Evolutionary conservation across 306 rosid species (phyloP), one percentile per base, ranked within the genome.

Genomic region (Vachellia pachyceras): DNA sequence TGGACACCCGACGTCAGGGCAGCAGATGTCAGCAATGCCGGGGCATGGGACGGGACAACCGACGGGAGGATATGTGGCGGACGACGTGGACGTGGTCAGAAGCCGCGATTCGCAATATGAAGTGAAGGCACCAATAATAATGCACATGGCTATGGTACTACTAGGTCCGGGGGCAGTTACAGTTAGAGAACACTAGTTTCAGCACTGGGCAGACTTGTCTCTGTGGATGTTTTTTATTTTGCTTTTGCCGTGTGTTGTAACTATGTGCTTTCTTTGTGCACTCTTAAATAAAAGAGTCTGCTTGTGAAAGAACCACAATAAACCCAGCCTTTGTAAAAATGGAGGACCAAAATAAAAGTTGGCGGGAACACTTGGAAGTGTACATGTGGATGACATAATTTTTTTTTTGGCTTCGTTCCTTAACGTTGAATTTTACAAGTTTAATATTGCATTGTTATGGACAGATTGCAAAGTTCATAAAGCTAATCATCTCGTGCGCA

Each of bases 11-110:
- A 75, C 80, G 5, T 89, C 88, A 35, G n/a, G 82, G 45, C 83
- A 82, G 33, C 91, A 90, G 50, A 83, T 60, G 85, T 68, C 90
- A 1, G 76, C 85, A 0, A 17, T 78, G 52, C 83, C 87, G 0
- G 88, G 78, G 1, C 88, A 79, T 29, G 88, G 88, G 0, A 82
- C 82, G 5, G 89, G 83, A 9, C 82, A 80, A 23, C 95, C 89
- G 2, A 11, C 22, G 4, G 90, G 87, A 3, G 90, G 86, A 29
- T 75, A 47, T 61, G 90, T 89, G 6, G 41, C 69, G 0, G 90
- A 86, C 18, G 90, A 88, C 1, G 36, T 77, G 6, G 91, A 89
- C 3, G 65, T 75, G 0, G 88, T 75, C 25, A 46, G 84, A 29
- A 84, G 85, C 73, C 92, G 57, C 1, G 81, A 77, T 33, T 5